Evolutionary conservation across 179 eudicot species (phyloP).

Genomic region (Beta macrorhiza): DNA sequence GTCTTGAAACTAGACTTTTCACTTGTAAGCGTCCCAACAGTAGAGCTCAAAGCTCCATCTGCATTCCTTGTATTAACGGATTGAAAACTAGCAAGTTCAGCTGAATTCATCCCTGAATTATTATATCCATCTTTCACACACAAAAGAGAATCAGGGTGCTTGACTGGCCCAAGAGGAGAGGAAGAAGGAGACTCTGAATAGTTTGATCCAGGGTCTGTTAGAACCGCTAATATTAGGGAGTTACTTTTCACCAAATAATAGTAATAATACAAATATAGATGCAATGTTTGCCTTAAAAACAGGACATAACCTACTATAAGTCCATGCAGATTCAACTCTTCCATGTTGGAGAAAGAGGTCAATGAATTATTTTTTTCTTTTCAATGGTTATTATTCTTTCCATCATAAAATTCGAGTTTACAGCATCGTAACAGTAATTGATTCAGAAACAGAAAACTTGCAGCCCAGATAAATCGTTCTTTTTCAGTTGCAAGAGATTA

Average conservation of each 20-base stretch:
- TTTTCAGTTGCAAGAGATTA: not conserved
- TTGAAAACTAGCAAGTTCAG: conserved; percentile 28
- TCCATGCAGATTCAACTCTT: not conserved
- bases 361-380: not conserved
- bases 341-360: not conserved
- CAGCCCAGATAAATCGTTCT: not conserved
- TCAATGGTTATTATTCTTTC: not conserved
- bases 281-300: not conserved
- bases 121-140: conserved; percentile 39
- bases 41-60: conserved; percentile 35
- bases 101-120: conserved; percentile 37
- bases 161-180: conserved; percentile 45
- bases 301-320: not conserved
- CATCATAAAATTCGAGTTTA: not conserved
- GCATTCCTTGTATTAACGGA: conserved; percentile 31
- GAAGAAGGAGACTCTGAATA: conserved; percentile 41
- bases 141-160: conserved; percentile 49
- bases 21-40: conserved; percentile 28
- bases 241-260: not conserved
- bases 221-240: conserved; percentile 19
- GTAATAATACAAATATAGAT: not conserved
- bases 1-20: conserved; percentile 39
- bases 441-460: no score
- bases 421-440: not conserved
- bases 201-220: conserved; percentile 44